A percentile compares a stretch with the other conserved stretches of the same genome.
These are phyloP conservation scores for Syncephalastrum monosporum DNA, from an alignment of 371 early-diverging fungal genomes.

Conservation along the genomic window DNA sequence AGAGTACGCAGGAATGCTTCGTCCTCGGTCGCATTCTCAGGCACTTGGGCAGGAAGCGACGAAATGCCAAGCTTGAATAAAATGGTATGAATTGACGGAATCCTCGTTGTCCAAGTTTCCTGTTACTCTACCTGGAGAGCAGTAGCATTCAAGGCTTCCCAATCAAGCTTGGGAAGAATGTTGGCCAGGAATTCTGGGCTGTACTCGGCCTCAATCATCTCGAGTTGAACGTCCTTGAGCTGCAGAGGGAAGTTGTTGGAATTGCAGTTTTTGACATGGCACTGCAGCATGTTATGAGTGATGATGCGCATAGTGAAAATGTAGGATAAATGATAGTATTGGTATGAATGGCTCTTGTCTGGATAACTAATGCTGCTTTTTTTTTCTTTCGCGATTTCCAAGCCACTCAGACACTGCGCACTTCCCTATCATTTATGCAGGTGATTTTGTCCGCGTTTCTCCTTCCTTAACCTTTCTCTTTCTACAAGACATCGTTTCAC, in stretches of 20 bases:
- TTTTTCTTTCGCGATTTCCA: no score
- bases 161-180: conserved; percentile 85
- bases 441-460: no score
- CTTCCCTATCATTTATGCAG: no score
- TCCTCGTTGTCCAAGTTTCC: not conserved
- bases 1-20: conserved; percentile 75
- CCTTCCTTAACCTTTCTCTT: no score
- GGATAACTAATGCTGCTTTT: no score
- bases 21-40: conserved; percentile 69
- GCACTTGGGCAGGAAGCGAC: conserved; percentile 66
- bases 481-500: no score
- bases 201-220: conserved; percentile 81
- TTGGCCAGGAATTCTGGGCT: conserved; percentile 84
- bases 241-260: conserved; percentile 87
- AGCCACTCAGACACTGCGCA: no score
- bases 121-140: conserved; percentile 60
- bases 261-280: conserved; percentile 94
- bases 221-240: conserved; percentile 82
- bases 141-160: conserved; percentile 76
- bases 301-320: conserved; percentile 76
- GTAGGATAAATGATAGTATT: no score
- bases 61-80: conserved; percentile 56
- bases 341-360: no score
- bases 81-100: not conserved
- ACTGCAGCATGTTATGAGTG: conserved; percentile 98